A percentile compares a stretch with the other conserved stretches of the same genome.
Evolutionary conservation across 1,139 yeast species (phyloP).

Genomic region (Saccharomyces hybrid): DNA sequence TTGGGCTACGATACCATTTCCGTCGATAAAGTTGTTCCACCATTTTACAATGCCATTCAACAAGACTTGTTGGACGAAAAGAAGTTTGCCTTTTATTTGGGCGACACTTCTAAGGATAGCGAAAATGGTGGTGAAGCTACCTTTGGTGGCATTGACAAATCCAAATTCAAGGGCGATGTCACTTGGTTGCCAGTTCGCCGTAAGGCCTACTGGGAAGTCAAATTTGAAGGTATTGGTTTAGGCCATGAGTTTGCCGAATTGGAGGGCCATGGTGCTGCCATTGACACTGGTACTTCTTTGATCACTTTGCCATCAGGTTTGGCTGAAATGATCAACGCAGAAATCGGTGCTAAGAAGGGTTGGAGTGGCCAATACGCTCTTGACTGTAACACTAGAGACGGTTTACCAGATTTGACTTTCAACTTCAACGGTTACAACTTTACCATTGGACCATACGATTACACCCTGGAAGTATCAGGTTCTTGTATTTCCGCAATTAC

Average conservation of each 20-base stretch:
- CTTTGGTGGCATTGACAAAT: slow-evolving; percentile 83
- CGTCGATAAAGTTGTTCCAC: slow-evolving; percentile 83
- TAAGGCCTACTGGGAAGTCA: slow-evolving; percentile 99
- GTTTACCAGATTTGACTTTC: slow-evolving; percentile 84
- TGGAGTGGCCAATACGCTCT: slow-evolving; percentile 96
- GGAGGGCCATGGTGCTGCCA: slow-evolving; percentile 85
- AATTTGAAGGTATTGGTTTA: slow-evolving; percentile 78
- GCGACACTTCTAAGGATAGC: slow-evolving; percentile 58
- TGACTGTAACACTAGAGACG: slow-evolving; percentile 77
- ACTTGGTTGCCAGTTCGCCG: slow-evolving; percentile 97
- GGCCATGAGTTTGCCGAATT: slow-evolving; percentile 87
- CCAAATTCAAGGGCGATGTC: slow-evolving; percentile 69
- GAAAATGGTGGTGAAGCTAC: slow-evolving; percentile 82
- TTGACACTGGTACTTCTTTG: slow-evolving; percentile 96
- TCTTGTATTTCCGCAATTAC: slow-evolving; percentile 93
- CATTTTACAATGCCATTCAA: slow-evolving; percentile 79
- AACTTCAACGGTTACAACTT: slow-evolving; percentile 85
- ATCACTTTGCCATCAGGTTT: slow-evolving; percentile 89
- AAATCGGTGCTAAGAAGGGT: slow-evolving; percentile 92
- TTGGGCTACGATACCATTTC: slow-evolving; percentile 88
- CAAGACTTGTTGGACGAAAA: slow-evolving; percentile 75
- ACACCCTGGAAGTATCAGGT: slow-evolving; percentile 87
- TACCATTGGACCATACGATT: slow-evolving; percentile 79
- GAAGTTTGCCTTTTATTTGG: slow-evolving; percentile 83
- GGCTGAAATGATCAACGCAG: slow-evolving; percentile 89